Conservation (phyloP, 768 basidiomycete genomes). For the Cystobasidium tubakii region DNA sequence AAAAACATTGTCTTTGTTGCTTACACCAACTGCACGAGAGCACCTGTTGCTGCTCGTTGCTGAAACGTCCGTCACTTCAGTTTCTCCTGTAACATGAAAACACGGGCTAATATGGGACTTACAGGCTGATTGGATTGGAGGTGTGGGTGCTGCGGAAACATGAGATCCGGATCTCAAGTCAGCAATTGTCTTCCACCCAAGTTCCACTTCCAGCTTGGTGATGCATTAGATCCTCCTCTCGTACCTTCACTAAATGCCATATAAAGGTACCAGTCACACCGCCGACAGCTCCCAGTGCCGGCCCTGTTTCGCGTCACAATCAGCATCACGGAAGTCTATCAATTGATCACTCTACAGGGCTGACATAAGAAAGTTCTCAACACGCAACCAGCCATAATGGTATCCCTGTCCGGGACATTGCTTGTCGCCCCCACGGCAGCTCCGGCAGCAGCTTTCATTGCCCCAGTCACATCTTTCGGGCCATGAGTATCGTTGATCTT, state of each 20-base stretch:
- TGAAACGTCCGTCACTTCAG: not conserved
- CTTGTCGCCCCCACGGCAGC: not conserved
- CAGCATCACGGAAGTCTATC: not conserved
- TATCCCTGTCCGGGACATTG: not conserved
- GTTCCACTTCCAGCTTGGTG: no score
- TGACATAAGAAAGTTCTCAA: not conserved
- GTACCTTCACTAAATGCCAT: not conserved
- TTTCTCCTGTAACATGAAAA: no score
- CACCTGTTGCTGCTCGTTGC: not conserved
- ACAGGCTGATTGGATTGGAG: not conserved
- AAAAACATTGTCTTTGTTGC: not conserved
- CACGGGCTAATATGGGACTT: no score
- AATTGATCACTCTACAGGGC: not conserved
- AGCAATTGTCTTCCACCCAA: no score
- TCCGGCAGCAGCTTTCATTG: not conserved
- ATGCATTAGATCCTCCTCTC: no score
- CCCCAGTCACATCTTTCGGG: not conserved
- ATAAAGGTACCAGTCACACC: not conserved
- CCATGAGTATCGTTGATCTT: not conserved
- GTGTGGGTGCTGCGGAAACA: not conserved
- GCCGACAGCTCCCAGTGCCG: not conserved
- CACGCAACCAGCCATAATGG: constrained; percentile 2
- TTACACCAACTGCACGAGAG: not conserved
- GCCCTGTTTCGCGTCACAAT: not conserved
- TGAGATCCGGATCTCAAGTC: no score